Conservation (phyloP, 1,284 basidiomycete species). For the Austroboletus niveus region DNA sequence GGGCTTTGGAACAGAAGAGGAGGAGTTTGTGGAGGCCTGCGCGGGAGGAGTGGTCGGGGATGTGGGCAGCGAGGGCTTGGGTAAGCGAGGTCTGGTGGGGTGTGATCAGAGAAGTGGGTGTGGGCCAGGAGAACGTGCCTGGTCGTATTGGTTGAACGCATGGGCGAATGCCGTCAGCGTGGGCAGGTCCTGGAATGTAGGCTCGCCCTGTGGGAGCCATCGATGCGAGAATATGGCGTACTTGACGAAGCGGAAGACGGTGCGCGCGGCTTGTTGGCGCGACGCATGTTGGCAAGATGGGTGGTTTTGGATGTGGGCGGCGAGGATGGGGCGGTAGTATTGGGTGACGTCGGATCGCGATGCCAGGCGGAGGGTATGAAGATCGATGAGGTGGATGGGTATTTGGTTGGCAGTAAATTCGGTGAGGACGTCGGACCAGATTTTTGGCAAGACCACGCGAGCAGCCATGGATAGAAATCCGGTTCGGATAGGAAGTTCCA, state of each 20-base stretch:
- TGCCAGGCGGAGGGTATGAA: conserved; percentile 1
- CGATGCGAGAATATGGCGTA: conserved; percentile 11
- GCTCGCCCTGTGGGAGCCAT: conserved; percentile 12
- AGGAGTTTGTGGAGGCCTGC: conserved; percentile 6
- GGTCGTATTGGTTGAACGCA: not conserved
- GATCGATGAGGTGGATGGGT: conserved; percentile 11
- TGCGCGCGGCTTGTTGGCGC: not conserved
- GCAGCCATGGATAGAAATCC: no score
- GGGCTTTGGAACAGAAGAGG: conserved; percentile 10
- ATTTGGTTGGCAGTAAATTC: conserved; percentile 11
- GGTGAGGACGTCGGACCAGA: conserved; percentile 6
- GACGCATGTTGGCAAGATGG: not conserved
- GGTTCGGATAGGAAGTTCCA: no score
- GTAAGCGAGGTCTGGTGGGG: not conserved
- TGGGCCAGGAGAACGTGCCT: not conserved
- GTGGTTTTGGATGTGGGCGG: conserved; percentile 4
- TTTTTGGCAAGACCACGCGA: not conserved
- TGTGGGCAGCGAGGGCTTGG: not conserved
- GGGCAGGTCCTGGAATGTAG: conserved; percentile 6
- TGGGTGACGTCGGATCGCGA: conserved; percentile 8
- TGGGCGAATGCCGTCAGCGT: not conserved
- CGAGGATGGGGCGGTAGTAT: conserved; percentile 7
- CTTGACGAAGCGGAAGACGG: conserved; percentile 8
- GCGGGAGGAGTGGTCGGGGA: not conserved
- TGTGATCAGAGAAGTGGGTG: not conserved